Conservation (phyloP, 306 rosid genomes). For the Cercis canadensis region DNA sequence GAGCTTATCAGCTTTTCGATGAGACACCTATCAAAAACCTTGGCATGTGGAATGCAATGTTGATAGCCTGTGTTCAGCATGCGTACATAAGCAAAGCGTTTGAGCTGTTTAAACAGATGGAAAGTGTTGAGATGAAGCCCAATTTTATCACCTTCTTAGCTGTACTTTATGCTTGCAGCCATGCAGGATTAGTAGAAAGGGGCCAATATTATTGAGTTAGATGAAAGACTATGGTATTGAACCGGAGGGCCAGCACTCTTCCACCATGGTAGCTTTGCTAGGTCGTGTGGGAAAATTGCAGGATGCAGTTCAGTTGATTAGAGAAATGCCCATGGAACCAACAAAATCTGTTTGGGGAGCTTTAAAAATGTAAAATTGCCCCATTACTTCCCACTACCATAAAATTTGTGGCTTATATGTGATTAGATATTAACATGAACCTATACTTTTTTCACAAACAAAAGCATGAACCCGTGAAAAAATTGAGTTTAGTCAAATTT, state of each 20-base stretch:
- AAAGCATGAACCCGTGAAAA: no score
- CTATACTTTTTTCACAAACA: no score
- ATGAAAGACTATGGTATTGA: slow-evolving; percentile 80
- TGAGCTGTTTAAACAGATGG: slow-evolving; percentile 63
- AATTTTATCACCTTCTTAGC: slow-evolving; percentile 85
- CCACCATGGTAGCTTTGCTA: slow-evolving; percentile 83
- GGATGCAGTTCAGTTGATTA: slow-evolving; percentile 66
- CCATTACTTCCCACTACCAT: no score
- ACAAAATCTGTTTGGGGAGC: slow-evolving; percentile 91
- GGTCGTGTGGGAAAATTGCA: slow-evolving; percentile 82
- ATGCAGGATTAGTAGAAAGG: slow-evolving; percentile 78
- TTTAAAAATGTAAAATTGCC: no score
- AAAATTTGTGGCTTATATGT: no score
- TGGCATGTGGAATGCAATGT: slow-evolving; percentile 94
- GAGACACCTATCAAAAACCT: slow-evolving; percentile 67
- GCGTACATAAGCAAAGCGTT: slow-evolving; percentile 62
- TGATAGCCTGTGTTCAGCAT: slow-evolving; percentile 84
- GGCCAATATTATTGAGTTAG: slow-evolving; percentile 54
- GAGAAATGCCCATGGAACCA: slow-evolving; percentile 74
- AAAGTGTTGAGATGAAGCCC: slow-evolving; percentile 65
- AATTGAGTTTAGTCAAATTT: no score
- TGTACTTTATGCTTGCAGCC: slow-evolving; percentile 87
- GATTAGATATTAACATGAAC: no score
- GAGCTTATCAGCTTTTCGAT: slow-evolving; percentile 65
- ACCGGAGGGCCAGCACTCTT: slow-evolving; percentile 74